These are phyloP conservation scores for Carpinus fangiana DNA, from an alignment of 306 rosid genomes.

Conservation along the genomic window DNA sequence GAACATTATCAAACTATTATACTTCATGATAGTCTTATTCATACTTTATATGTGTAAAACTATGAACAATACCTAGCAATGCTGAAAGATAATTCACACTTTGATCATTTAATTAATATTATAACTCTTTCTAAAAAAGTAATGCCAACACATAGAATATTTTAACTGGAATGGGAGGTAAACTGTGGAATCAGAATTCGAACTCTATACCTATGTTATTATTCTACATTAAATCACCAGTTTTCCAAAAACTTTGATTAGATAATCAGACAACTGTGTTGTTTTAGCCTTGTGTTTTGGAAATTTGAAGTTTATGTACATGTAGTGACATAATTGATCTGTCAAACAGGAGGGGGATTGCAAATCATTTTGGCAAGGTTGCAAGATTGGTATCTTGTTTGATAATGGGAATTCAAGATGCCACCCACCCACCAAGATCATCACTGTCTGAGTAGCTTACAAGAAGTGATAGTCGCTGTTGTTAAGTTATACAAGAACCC, in stretches of 20 bases:
- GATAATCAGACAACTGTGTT: neutral
- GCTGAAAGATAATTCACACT: neutral
- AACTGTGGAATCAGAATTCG: no score
- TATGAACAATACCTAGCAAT: neutral
- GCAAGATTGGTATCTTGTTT: slow-evolving; percentile 4
- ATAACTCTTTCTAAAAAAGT: no score
- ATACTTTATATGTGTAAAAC: neutral
- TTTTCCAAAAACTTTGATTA: neutral
- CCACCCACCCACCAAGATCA: neutral
- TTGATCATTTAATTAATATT: no score
- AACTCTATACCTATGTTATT: no score
- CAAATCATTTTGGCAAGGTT: slow-evolving; percentile 8
- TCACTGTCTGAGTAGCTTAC: neutral
- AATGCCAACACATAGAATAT: no score
- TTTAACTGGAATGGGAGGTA: no score
- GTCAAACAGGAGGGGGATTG: slow-evolving; percentile 11
- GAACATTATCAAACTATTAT: no score
- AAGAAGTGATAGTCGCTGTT: neutral
- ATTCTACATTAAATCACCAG: no score
- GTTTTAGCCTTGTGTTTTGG: neutral
- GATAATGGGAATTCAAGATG: neutral
- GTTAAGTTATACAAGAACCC: slow-evolving; percentile 2
- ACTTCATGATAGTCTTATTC: neutral
- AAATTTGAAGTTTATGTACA: neutral
- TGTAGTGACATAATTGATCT: slow-evolving; percentile 12